Evolutionary conservation across 2,329 filamentous ascomycete genomes (phyloP).

Genomic region (Paraphoma sp.): DNA sequence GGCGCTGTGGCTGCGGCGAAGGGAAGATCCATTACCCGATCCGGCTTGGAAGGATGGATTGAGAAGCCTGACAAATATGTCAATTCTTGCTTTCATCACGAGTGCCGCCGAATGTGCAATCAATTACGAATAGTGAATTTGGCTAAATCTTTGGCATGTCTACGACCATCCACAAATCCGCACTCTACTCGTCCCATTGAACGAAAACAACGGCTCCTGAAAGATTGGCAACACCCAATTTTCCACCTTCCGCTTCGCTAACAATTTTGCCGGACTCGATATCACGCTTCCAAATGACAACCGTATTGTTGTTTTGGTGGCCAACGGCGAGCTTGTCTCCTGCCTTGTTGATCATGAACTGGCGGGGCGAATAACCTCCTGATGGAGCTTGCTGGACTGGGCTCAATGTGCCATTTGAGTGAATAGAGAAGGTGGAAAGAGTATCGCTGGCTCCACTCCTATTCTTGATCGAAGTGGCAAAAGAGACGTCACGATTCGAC

Average conservation of each 20-base stretch:
- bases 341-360: conserved; percentile 69
- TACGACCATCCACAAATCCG: neutral
- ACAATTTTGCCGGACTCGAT: conserved; percentile 63
- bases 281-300: conserved; percentile 68
- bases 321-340: conserved; percentile 70
- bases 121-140: neutral
- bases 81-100: neutral
- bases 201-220: conserved; percentile 15
- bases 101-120: neutral
- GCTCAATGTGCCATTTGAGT: conserved; percentile 58
- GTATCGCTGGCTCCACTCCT: conserved; percentile 56
- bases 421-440: conserved; percentile 56
- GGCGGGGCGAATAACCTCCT: conserved; percentile 69
- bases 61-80: neutral
- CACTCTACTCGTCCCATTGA: conserved; percentile 18
- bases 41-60: neutral
- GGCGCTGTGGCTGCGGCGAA: too few species aligned
- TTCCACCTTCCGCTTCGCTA: conserved; percentile 9
- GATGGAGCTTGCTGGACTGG: conserved; percentile 65
- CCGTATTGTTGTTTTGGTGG: conserved; percentile 65
- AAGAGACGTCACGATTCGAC: conserved; percentile 68
- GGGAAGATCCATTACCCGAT: too few species aligned
- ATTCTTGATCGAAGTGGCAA: conserved; percentile 51
- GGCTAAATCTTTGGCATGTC: neutral
- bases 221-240: conserved; percentile 4